Evolutionary conservation across 805 yeast species (phyloP).

Genomic region (Isabelozyma gotoi): DNA sequence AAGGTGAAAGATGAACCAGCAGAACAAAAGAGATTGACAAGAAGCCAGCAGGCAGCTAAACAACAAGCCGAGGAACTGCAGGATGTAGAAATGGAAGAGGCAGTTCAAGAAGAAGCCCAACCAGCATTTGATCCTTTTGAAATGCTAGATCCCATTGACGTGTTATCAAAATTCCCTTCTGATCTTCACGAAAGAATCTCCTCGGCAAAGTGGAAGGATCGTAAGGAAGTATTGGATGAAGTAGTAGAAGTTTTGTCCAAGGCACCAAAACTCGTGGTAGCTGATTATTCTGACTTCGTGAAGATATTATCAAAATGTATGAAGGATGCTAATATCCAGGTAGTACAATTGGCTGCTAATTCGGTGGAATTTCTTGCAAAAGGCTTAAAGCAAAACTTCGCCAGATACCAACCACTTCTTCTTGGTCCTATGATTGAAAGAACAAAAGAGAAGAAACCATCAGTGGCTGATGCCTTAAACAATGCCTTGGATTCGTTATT

Average conservation of each 20-base stretch:
- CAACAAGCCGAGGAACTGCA: constrained; percentile 22
- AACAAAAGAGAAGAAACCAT: constrained; percentile 81
- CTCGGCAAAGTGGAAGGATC: constrained; percentile 85
- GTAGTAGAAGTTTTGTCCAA: constrained; percentile 48
- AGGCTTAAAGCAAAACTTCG: constrained; percentile 62
- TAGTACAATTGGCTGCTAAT: constrained; percentile 75
- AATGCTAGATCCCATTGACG: constrained; percentile 65
- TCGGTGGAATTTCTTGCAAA: constrained; percentile 59
- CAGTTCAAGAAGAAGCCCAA: constrained; percentile 6
- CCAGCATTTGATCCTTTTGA: constrained; percentile 63
- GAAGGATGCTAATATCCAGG: constrained; percentile 88
- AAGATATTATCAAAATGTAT: constrained; percentile 65
- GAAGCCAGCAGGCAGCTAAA: constrained; percentile 49
- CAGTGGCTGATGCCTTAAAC: constrained; percentile 71
- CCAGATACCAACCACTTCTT: constrained; percentile 50
- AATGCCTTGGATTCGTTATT: constrained; percentile 67
- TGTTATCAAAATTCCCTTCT: constrained; percentile 63
- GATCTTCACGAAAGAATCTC: constrained; percentile 55
- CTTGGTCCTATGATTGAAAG: constrained; percentile 72
- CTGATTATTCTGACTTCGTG: constrained; percentile 67
- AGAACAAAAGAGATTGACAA: constrained; percentile 55
- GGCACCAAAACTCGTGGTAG: constrained; percentile 55
- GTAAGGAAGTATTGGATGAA: constrained; percentile 82
- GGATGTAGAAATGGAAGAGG: constrained; percentile 34
- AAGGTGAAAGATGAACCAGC: constrained; percentile 43